These are phyloP conservation scores for Silybum marianum DNA, from an alignment of 129 eudicot species.

Conservation along the genomic window DNA sequence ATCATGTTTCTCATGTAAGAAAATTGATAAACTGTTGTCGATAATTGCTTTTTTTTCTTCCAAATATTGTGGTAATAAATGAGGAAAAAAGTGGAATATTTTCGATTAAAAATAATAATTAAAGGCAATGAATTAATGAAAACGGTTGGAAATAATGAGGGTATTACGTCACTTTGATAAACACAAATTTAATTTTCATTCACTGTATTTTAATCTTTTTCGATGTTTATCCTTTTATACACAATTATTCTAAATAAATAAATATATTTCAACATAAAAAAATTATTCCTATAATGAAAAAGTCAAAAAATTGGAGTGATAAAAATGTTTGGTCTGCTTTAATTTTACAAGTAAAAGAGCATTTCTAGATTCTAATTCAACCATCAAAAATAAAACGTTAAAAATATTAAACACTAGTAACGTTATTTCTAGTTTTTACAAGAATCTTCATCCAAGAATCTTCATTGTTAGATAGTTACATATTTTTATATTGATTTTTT, in stretches of 20 bases:
- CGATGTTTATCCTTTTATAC: slow-evolving; percentile 27
- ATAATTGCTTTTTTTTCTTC: neutral
- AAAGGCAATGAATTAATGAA: slow-evolving; percentile 23
- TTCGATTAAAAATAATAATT: slow-evolving; percentile 9
- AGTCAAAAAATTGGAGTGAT: neutral
- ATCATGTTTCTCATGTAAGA: neutral
- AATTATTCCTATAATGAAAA: neutral
- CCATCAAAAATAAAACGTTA: no score
- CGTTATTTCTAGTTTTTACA: no score
- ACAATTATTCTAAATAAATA: neutral
- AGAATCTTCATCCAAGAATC: no score
- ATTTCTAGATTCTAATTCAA: no score
- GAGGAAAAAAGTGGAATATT: slow-evolving; percentile 19
- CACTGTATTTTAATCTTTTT: slow-evolving; percentile 20
- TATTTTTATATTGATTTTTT: no score
- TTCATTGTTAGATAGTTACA: no score
- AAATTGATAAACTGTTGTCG: neutral
- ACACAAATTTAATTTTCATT: slow-evolving; percentile 24
- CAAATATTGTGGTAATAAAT: neutral
- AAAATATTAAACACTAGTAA: no score
- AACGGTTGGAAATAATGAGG: slow-evolving; percentile 33
- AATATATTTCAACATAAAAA: neutral
- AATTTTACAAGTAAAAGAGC: neutral
- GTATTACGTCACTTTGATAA: slow-evolving; percentile 35
- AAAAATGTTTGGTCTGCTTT: neutral